These are phyloP conservation scores for Amanita rubescens DNA, from an alignment of 768 basidiomycete genomes.

Conservation along the genomic window DNA sequence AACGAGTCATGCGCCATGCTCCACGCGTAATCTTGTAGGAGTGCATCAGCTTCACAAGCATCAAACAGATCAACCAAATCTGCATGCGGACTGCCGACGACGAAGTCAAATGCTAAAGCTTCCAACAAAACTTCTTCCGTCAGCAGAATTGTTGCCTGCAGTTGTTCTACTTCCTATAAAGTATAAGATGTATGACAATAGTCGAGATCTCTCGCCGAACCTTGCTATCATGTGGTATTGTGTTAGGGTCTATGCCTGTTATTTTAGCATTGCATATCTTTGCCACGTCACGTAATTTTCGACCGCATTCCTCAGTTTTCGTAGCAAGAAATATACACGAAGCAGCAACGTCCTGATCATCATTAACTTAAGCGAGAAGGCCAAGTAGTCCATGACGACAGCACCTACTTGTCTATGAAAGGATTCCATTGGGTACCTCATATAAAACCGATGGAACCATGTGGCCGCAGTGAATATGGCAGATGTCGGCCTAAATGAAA, in stretches of 20 bases:
- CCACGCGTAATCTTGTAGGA: slow-evolving; percentile 74
- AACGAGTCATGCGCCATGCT: slow-evolving; percentile 85
- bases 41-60: slow-evolving; percentile 35
- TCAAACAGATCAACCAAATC: slow-evolving; percentile 70
- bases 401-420: slow-evolving; percentile 67
- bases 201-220: slow-evolving; percentile 28
- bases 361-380: slow-evolving; percentile 8
- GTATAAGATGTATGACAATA: slow-evolving; percentile 2
- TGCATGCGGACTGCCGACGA: slow-evolving; percentile 69
- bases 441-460: slow-evolving; percentile 89
- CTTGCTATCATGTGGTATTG: slow-evolving; percentile 58
- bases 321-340: slow-evolving; percentile 84
- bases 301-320: slow-evolving; percentile 86
- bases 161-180: slow-evolving; percentile 65
- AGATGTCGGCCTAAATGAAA: slow-evolving; percentile 54
- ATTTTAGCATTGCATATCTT: slow-evolving; percentile 68
- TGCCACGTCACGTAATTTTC: slow-evolving; percentile 82
- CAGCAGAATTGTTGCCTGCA: slow-evolving; percentile 58
- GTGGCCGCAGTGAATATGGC: slow-evolving; percentile 84
- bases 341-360: slow-evolving; percentile 68
- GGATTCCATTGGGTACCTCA: slow-evolving; percentile 79
- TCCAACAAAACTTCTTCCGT: slow-evolving; percentile 78
- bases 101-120: slow-evolving; percentile 81
- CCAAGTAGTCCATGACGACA: slow-evolving; percentile 7
- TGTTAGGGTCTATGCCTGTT: slow-evolving; percentile 42